A percentile compares a stretch with the other conserved stretches of the same genome.
Conservation (phyloP, 2,329 filamentous ascomycete genomes). For the Beauveria pseudobassiana region DNA sequence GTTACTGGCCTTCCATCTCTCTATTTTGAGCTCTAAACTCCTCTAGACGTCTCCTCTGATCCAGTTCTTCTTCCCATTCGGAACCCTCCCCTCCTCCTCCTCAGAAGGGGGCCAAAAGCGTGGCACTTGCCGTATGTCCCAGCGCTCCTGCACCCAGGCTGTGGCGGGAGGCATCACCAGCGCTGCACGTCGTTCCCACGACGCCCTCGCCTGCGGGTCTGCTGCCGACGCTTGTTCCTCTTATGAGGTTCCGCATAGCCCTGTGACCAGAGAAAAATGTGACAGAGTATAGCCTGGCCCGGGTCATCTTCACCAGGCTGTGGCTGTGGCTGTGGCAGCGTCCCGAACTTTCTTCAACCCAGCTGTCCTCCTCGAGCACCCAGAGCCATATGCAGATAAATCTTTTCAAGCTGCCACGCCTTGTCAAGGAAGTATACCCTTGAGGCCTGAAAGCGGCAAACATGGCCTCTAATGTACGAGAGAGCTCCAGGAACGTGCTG, state of each 20-base stretch:
- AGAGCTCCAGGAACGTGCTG: not conserved
- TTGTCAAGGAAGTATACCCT: no score
- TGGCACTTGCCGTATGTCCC: slow-evolving; percentile 13
- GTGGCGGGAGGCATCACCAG: slow-evolving; percentile 17
- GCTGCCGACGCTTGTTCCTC: slow-evolving; percentile 12
- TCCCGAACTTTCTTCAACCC: slow-evolving; percentile 8
- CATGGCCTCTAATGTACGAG: no score
- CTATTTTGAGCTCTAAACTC: no score
- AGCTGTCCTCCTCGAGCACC: slow-evolving; percentile 11
- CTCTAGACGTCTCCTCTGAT: no score
- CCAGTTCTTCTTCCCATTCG: not conserved
- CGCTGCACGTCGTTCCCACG: slow-evolving; percentile 12
- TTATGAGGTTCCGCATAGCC: not conserved
- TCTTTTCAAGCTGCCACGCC: no score
- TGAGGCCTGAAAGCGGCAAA: no score
- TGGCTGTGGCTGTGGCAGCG: not conserved
- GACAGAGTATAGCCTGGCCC: slow-evolving; percentile 12
- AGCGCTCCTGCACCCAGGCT: slow-evolving; percentile 17
- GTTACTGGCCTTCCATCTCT: no score
- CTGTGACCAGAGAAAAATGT: slow-evolving; percentile 11
- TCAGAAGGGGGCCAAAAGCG: not conserved
- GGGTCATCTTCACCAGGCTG: not conserved
- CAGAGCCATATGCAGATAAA: not conserved
- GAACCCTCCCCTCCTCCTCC: not conserved
- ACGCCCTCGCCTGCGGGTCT: slow-evolving; percentile 12